phyloP scores from a whole-genome alignment of 2,329 filamentous ascomycete genomes.

The Phaeosphaeriaceae sp. region DNA sequence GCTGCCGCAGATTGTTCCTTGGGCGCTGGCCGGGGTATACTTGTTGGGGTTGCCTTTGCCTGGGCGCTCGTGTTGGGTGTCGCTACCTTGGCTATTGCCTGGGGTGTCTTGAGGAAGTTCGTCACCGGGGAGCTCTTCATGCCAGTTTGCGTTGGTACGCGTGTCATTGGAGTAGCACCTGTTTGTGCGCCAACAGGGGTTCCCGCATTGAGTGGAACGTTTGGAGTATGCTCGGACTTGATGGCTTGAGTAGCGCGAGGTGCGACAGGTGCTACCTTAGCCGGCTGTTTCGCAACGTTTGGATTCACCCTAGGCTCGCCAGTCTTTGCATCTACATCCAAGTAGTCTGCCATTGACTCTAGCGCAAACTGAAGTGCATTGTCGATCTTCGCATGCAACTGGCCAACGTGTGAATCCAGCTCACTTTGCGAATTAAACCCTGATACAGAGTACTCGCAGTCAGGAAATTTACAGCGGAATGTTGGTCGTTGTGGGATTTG shows the following conservation, averaged over 20 bases:
- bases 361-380: slow-evolving; percentile 64
- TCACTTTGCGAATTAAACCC: slow-evolving; percentile 63
- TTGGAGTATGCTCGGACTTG: slow-evolving; percentile 45
- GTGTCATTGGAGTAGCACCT: slow-evolving; percentile 46
- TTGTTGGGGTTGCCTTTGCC: slow-evolving; percentile 41
- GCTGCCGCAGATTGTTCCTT: slow-evolving; percentile 31
- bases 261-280: slow-evolving; percentile 28
- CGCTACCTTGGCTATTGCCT: slow-evolving; percentile 39
- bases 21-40: slow-evolving; percentile 28
- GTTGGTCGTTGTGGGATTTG: slow-evolving; percentile 53
- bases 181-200: slow-evolving; percentile 43
- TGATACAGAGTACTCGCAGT: slow-evolving; percentile 60
- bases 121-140: slow-evolving; percentile 47
- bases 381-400: slow-evolving; percentile 60
- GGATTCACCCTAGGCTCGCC: slow-evolving; percentile 43
- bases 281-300: slow-evolving; percentile 26
- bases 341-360: slow-evolving; percentile 57
- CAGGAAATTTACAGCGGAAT: slow-evolving; percentile 60
- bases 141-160: slow-evolving; percentile 46
- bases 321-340: slow-evolving; percentile 57
- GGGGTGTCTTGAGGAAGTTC: slow-evolving; percentile 48
- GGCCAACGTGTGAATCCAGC: slow-evolving; percentile 61
- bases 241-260: slow-evolving; percentile 32
- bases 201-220: slow-evolving; percentile 37
- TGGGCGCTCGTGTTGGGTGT: slow-evolving; percentile 43